These are phyloP conservation scores for Cucurbita pepo DNA, from an alignment of 306 rosid species.

Conservation along the genomic window DNA sequence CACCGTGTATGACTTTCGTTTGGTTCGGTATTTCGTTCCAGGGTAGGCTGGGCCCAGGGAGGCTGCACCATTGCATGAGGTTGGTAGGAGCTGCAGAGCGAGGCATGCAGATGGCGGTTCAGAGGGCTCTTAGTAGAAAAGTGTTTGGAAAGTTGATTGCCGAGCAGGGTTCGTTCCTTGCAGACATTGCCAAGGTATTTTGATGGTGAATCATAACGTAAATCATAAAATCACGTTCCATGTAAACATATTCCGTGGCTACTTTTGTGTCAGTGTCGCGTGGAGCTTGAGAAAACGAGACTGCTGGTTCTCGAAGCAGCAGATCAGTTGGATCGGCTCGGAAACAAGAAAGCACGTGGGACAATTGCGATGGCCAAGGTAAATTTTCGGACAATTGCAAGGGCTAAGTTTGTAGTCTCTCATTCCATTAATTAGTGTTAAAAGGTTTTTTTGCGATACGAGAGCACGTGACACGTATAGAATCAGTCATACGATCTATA, in stretches of 20 bases:
- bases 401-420: too few relatives aligned
- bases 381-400: not conserved
- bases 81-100: slow-evolving; percentile 86
- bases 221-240: not conserved
- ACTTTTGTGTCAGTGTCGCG: slow-evolving; percentile 51
- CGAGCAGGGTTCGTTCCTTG: slow-evolving; percentile 77
- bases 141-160: slow-evolving; percentile 83
- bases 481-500: not conserved
- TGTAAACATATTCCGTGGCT: not conserved
- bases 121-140: slow-evolving; percentile 72
- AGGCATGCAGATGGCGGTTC: slow-evolving; percentile 72
- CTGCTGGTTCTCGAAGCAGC: slow-evolving; percentile 91
- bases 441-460: not conserved
- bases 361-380: slow-evolving; percentile 95
- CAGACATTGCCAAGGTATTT: slow-evolving; percentile 70
- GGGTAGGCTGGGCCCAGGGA: slow-evolving; percentile 97
- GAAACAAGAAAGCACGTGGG: slow-evolving; percentile 79
- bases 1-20: not conserved
- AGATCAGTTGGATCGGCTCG: slow-evolving; percentile 76
- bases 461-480: not conserved
- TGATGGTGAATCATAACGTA: not conserved
- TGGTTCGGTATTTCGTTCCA: slow-evolving; percentile 15
- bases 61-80: slow-evolving; percentile 98
- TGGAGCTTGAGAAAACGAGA: slow-evolving; percentile 68
- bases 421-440: not conserved